Evolutionary conservation across 2,329 filamentous ascomycete genomes (phyloP).

Genomic region (Aureobasidium sp.): DNA sequence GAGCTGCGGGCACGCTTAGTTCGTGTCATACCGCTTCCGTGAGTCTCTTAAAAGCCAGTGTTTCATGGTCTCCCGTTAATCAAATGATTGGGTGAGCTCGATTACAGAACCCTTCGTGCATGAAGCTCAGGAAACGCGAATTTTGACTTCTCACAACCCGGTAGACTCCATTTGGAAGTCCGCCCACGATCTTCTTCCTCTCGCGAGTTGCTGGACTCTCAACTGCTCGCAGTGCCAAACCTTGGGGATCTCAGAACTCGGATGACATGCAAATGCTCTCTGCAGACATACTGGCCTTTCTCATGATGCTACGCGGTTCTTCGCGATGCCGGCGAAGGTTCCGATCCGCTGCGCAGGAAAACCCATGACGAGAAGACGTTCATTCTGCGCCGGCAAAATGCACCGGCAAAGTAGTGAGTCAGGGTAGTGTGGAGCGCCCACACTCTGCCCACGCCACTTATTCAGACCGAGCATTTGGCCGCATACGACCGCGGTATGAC

Average conservation of each 20-base stretch:
- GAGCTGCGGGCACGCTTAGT: background rate
- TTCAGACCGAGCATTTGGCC: conserved; percentile 7
- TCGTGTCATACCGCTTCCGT: background rate
- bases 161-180: background rate
- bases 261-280: background rate
- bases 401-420: conserved; percentile 9
- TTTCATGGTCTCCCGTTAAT: background rate
- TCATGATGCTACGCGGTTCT: background rate
- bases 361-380: background rate
- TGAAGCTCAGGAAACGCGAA: background rate
- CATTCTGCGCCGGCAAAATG: background rate
- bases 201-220: too few species aligned
- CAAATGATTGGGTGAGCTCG: background rate
- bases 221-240: too few species aligned
- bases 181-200: background rate
- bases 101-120: background rate
- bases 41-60: background rate
- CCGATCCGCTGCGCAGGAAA: background rate
- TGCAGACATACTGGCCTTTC: background rate
- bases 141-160: background rate
- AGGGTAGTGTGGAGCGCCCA: conserved; percentile 3
- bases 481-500: background rate
- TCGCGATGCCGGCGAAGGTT: background rate
- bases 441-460: background rate
- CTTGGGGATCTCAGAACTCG: background rate